Conservation (phyloP, 805 yeast genomes). For the Candida coquimbonensis region DNA sequence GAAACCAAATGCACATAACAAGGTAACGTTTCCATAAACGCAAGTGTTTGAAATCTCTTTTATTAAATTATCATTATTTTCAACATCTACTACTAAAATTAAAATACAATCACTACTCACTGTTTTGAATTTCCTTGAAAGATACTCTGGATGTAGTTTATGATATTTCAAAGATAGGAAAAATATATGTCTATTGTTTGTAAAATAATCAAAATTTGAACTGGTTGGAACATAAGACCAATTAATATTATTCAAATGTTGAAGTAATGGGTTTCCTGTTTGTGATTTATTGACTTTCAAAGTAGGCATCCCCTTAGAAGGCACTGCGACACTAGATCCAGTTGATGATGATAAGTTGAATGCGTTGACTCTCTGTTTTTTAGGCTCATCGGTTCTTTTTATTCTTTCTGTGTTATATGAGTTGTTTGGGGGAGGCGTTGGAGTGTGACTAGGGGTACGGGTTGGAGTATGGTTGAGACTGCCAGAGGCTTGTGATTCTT, state of each 20-base stretch:
- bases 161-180: constrained; percentile 68
- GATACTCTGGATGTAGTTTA: constrained; percentile 69
- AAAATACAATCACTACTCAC: constrained; percentile 38
- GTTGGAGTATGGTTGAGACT: too few relatives aligned
- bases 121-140: constrained; percentile 23
- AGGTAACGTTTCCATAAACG: constrained; percentile 34
- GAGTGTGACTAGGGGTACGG: not conserved
- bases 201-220: constrained; percentile 55
- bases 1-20: constrained; percentile 37
- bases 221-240: constrained; percentile 42
- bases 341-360: constrained; percentile 13
- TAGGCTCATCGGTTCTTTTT: constrained; percentile 2
- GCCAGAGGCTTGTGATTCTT: not conserved
- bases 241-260: constrained; percentile 45
- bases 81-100: constrained; percentile 60
- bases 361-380: constrained; percentile 18
- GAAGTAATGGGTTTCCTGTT: constrained; percentile 64
- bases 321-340: not conserved
- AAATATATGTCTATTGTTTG: constrained; percentile 48
- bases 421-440: not conserved
- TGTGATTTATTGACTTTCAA: constrained; percentile 59
- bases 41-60: constrained; percentile 34
- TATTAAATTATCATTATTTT: constrained; percentile 40
- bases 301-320: constrained; percentile 21
- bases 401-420: not conserved